phyloP scores from a whole-genome alignment of 2,329 filamentous ascomycete species.

The Aspergillus flavus region DNA sequence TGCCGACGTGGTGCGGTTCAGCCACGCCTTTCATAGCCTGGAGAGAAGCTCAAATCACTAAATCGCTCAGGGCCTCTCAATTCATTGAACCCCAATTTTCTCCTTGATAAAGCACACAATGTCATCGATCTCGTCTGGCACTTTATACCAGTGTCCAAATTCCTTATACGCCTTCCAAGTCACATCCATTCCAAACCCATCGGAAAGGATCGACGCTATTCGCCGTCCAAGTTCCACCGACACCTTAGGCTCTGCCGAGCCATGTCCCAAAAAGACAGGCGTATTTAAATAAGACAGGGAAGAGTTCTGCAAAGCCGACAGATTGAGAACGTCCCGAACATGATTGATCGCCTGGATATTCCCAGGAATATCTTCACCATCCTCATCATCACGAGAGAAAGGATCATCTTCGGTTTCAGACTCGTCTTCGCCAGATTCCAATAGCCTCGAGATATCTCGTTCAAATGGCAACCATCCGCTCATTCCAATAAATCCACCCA shows the following conservation, averaged over 20 bases:
- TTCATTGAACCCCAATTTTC: conserved; percentile 17
- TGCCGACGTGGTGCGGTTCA: no score
- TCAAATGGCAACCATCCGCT: conserved; percentile 32
- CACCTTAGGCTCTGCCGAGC: no score
- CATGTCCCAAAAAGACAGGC: background rate
- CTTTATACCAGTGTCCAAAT: conserved; percentile 53
- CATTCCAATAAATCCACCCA: conserved; percentile 53
- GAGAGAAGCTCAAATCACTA: no score
- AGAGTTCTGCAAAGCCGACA: conserved; percentile 12
- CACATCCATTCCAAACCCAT: no score
- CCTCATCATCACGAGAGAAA: conserved; percentile 14
- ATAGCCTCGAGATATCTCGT: conserved; percentile 1
- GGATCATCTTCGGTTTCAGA: conserved; percentile 24
- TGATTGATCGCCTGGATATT: conserved; percentile 31
- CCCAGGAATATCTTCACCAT: conserved; percentile 17
- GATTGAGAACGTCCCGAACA: conserved; percentile 35
- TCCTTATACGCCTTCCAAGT: conserved; percentile 44
- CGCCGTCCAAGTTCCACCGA: no score
- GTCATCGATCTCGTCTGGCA: conserved; percentile 54
- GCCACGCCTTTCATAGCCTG: no score
- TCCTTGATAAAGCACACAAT: conserved; percentile 39
- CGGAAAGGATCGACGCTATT: no score
- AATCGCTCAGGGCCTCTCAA: background rate
- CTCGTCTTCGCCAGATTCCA: conserved; percentile 21
- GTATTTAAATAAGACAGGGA: background rate